Base-by-base conservation (phyloP, 192 early-diverging fungal genomes). In the Linnemannia zychae region DNA sequence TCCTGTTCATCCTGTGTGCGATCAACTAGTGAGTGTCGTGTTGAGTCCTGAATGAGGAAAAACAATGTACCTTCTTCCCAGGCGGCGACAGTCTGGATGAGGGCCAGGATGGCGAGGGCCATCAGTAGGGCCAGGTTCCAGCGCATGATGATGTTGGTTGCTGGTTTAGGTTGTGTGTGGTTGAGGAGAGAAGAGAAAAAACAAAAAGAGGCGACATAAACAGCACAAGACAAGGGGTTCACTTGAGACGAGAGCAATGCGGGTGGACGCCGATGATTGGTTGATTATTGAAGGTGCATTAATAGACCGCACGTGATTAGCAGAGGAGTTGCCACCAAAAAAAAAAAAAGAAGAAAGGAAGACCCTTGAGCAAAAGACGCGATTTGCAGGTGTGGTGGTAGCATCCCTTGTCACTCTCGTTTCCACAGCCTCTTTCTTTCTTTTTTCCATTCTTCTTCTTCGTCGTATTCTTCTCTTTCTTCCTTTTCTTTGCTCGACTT, bases 11-110 rank as follows among this genome's bases (percentile, higher is more conserved):
- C 28, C 24, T 53, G 18, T n/a, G 18, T 12, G 36, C 57, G 17
- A 38, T 7, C 7, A 16, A 76, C 28, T 22, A 5, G 24, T 28
- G 40, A 9, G 17, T 15, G 34, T 71, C 38, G 44, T 20, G 46
- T 71, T 0, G 69, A 48, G 1, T 38, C 40, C 24, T 38, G 49
- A 34, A 24, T 24, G n/a, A 44, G n/a, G n/a, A n/a, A n/a, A n/a
- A n/a, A n/a, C n/a, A 28, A 13, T 20, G 22, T 79, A 84, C 82
- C 82, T 84, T 84, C 82, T 75, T 84, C 82, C 82, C 82, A 84
- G 53, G 82, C 82, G 52, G 82, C 82, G 33, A 79, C 82, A 17
- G 71, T 60, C 57, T 67, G 76, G 65, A 60, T 68, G 22, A 84
- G 76, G 73, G 82, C 82, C 73, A 84, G 69, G 48, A 84, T 46